Base-by-base conservation (phyloP, 805 yeast genomes). In the Lachancea fermentati region DNA sequence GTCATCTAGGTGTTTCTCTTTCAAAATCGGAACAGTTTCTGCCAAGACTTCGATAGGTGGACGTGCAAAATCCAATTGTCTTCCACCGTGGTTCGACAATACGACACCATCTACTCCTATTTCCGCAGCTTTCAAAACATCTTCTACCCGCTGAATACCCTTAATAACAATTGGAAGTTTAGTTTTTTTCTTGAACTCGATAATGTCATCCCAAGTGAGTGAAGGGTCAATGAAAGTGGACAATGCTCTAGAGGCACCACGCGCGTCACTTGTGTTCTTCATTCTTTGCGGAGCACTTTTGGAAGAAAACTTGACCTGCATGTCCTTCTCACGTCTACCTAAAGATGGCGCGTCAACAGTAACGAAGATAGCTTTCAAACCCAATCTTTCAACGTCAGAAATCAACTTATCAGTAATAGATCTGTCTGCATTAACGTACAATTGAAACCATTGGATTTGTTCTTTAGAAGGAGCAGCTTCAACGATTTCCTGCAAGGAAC, bases 261-360 rank as follows among this genome's bases (percentile, higher is more conserved):
- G 80, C 19, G 75, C 59, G 52, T 82, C 87, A 37, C 76, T 72
- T 12, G 72, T 71, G 52, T 73, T 72, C 37, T 71, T 75, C 58
- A 69, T 71, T 11, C 73, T 62, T 25, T 47, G 42, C 11, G 64
- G 54, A 17, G 57, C 54, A 11, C 37, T 37, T 30, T 68, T 71
- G 29, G 67, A 75, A 14, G 67, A 62, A 46, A 74, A 74, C 57
- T 83, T 82, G 41, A 78, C 63, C 46, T 86, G 75, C 77, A 77
- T 75, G 55, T 87, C 96, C 62, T 86, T 88, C 62, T 89, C 97
- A 51, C 97, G 77, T 47, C 93, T 77, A 11, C 97, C 97, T 32
- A 88, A 69, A 46, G 84, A 82, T 5, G 96, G 96, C 0, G 96
- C 95, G 68, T 88, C 96, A 5, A 86, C 95, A 0, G 97, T 88